Conservation (phyloP, 176 grass and related monocot species). For the Olyra latifolia region DNA sequence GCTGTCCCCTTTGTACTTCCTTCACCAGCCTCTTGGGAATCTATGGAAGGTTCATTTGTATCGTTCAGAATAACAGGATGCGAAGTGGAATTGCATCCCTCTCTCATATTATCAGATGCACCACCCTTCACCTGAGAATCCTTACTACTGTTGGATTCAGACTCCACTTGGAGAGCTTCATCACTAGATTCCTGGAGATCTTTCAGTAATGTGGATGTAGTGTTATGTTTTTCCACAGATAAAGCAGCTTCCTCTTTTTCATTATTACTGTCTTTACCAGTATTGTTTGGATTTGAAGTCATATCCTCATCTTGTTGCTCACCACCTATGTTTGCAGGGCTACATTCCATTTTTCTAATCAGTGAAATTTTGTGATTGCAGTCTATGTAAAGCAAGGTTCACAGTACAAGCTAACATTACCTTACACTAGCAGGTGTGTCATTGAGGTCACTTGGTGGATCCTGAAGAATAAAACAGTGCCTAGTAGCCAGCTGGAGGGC, state of each 20-base stretch:
- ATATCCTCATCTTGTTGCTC: constrained; percentile 20
- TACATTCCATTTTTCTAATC: constrained; percentile 34
- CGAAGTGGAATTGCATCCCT: constrained; percentile 5
- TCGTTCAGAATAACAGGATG: not conserved
- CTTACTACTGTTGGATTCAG: not conserved
- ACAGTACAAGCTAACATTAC: constrained; percentile 21
- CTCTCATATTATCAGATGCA: constrained; percentile 38
- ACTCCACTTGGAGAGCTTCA: not conserved
- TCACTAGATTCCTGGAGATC: not conserved
- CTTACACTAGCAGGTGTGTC: constrained; percentile 28
- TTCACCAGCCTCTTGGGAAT: constrained; percentile 28
- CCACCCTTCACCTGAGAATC: constrained; percentile 17
- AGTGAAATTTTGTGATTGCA: constrained; percentile 8
- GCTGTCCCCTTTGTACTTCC: constrained; percentile 19
- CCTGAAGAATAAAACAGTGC: constrained; percentile 77
- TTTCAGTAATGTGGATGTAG: constrained; percentile 16
- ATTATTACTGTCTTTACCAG: constrained; percentile 19
- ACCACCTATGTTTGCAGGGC: constrained; percentile 33
- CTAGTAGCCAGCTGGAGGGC: constrained; percentile 57
- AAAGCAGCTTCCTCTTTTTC: constrained; percentile 15
- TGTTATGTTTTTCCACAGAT: constrained; percentile 20
- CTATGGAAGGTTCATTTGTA: constrained; percentile 34
- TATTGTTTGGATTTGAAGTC: constrained; percentile 21
- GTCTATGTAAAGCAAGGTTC: not conserved
- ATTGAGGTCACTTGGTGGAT: constrained; percentile 54